Percentiles rank a stretch among this genome's conserved stretches.
These are phyloP conservation scores for Thielaviopsis populi DNA, from an alignment of 2,329 filamentous ascomycete species.

Conservation along the genomic window DNA sequence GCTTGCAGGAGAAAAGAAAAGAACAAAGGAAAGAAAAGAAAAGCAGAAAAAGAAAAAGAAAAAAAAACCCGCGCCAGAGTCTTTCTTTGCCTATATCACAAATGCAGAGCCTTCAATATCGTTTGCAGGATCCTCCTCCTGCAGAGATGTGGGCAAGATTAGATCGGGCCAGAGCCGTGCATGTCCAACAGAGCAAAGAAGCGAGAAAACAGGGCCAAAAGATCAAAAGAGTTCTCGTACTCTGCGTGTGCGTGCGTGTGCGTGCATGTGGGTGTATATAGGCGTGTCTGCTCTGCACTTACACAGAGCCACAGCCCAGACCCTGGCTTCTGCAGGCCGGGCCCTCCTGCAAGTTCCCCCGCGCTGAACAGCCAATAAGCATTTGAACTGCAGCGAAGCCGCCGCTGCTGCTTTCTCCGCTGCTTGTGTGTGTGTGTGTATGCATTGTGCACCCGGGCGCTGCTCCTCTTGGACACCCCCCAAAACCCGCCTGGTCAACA, in stretches of 20 bases:
- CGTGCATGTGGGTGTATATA: too few species aligned
- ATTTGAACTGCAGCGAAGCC: not conserved
- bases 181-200: not conserved
- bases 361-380: not conserved
- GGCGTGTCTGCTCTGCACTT: too few species aligned
- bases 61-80: not conserved
- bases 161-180: not conserved
- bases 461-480: not conserved
- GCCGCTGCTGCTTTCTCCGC: not conserved
- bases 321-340: too few species aligned
- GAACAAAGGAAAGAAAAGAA: too few species aligned
- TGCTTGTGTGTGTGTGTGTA: not conserved
- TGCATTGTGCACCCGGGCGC: too few species aligned
- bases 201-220: not conserved
- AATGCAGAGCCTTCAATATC: conserved; percentile 3
- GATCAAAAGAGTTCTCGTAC: not conserved
- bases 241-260: too few species aligned
- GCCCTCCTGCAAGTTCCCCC: not conserved
- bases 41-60: not conserved
- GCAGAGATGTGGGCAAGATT: not conserved
- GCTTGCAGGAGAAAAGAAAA: not conserved
- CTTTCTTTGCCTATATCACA: not conserved
- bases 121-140: not conserved
- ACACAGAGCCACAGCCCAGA: too few species aligned
- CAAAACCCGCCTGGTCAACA: not conserved